These are phyloP conservation scores for Viridothelium virens DNA, from an alignment of 495 filamentous ascomycete genomes.

Conservation along the genomic window DNA sequence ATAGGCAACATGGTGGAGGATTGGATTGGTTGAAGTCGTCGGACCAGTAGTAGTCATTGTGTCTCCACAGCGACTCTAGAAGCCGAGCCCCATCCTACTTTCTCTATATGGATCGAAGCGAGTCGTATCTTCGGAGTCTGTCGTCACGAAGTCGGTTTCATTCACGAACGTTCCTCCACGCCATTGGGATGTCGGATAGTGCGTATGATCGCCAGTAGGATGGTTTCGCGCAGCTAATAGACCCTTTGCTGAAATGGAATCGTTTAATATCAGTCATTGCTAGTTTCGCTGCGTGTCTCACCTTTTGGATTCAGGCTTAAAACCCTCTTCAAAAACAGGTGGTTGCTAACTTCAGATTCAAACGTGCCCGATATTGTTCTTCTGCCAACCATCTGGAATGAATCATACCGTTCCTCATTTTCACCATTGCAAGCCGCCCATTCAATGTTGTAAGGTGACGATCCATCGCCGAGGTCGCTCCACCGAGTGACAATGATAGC, in stretches of 20 bases:
- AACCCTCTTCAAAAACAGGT: conserved; percentile 49
- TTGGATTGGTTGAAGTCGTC: neutral
- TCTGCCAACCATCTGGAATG: conserved; percentile 44
- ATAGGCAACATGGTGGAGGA: neutral
- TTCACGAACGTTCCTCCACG: conserved; percentile 1
- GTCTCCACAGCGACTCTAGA: neutral
- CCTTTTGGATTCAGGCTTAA: conserved; percentile 48
- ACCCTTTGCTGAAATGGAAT: conserved; percentile 1
- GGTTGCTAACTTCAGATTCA: conserved; percentile 47
- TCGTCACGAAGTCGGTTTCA: neutral
- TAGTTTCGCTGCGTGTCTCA: conserved; percentile 41
- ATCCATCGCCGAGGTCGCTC: conserved; percentile 51
- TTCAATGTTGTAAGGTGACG: conserved; percentile 36
- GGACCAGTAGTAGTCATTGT: neutral
- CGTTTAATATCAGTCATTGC: conserved; percentile 45
- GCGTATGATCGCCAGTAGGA: neutral
- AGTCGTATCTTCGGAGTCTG: neutral
- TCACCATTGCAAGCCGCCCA: conserved; percentile 47
- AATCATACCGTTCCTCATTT: conserved; percentile 40
- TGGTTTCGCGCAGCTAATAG: neutral
- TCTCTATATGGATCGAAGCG: conserved; percentile 5
- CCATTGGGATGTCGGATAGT: conserved; percentile 7
- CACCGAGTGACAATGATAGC: conserved; percentile 53
- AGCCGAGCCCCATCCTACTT: conserved; percentile 1
- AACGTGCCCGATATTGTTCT: conserved; percentile 51